Evolutionary conservation across 192 early-diverging fungal genomes (phyloP).

Genomic region (Coemansia sp.): DNA sequence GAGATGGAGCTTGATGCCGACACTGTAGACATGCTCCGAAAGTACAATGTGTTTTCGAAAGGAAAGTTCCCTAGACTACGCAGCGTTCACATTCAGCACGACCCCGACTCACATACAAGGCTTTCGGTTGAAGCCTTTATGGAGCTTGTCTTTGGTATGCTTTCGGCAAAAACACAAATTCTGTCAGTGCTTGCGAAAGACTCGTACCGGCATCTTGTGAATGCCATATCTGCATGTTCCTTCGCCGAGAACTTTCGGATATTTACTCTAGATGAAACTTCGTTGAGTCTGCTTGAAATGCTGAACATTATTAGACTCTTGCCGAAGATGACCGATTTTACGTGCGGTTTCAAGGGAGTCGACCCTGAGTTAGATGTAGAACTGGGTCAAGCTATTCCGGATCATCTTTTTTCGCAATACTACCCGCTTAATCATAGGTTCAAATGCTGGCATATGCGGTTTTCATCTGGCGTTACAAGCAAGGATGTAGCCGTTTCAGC

Average conservation of each 20-base stretch:
- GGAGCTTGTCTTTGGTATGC: too few species aligned
- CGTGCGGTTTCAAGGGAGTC: neutral
- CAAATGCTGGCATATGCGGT: neutral
- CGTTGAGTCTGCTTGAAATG: neutral
- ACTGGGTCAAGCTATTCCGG: neutral
- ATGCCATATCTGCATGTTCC: too few species aligned
- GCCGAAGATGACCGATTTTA: neutral
- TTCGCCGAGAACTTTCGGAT: too few species aligned
- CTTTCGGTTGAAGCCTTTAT: too few species aligned
- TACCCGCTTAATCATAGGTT: neutral
- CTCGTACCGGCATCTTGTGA: too few species aligned
- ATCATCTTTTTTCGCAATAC: neutral
- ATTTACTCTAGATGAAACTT: too few species aligned
- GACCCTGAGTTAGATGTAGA: neutral
- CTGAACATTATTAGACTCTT: neutral
- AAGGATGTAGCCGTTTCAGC: neutral
- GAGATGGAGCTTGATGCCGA: constrained; percentile 22
- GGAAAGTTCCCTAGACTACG: constrained; percentile 7
- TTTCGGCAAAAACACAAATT: too few species aligned
- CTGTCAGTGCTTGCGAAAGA: too few species aligned
- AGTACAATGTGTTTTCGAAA: neutral
- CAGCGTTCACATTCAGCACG: too few species aligned
- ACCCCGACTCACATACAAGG: too few species aligned
- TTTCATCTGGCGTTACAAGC: neutral
- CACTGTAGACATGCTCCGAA: neutral